phyloP scores from a whole-genome alignment of 2,329 filamentous ascomycete species.

The Cladosporium colombiae region DNA sequence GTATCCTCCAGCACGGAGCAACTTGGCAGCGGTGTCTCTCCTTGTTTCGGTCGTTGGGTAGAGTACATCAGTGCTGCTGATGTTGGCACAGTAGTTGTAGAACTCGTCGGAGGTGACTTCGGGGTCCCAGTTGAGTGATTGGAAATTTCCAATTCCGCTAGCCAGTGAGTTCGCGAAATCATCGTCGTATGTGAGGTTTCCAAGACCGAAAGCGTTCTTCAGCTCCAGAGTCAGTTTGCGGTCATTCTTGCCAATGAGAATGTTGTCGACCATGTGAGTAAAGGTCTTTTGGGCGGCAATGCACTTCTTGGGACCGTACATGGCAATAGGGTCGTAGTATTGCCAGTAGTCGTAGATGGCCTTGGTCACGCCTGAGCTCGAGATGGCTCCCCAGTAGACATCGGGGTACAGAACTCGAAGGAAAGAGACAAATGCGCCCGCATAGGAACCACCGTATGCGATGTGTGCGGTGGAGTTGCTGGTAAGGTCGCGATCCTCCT shows the following conservation, averaged over 20 bases:
- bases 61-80: slow-evolving; percentile 50
- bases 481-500: slow-evolving; percentile 63
- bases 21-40: slow-evolving; percentile 43
- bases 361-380: slow-evolving; percentile 75
- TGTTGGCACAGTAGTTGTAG: slow-evolving; percentile 57
- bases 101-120: slow-evolving; percentile 52
- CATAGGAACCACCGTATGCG: slow-evolving; percentile 81
- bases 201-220: slow-evolving; percentile 56
- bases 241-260: slow-evolving; percentile 52
- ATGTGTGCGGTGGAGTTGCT: slow-evolving; percentile 69
- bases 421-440: slow-evolving; percentile 77
- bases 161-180: slow-evolving; percentile 56
- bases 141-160: slow-evolving; percentile 52
- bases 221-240: slow-evolving; percentile 46
- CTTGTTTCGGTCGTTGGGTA: slow-evolving; percentile 44
- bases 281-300: slow-evolving; percentile 64
- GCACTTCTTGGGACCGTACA: slow-evolving; percentile 62
- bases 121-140: slow-evolving; percentile 62
- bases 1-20: slow-evolving; percentile 54
- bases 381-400: slow-evolving; percentile 75
- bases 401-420: slow-evolving; percentile 75
- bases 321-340: slow-evolving; percentile 61
- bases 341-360: slow-evolving; percentile 73
- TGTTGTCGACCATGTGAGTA: slow-evolving; percentile 60
- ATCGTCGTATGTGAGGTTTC: slow-evolving; percentile 50